phyloP scores from a whole-genome alignment of 441 rosid genomes.

The Raphanus hybrid region DNA sequence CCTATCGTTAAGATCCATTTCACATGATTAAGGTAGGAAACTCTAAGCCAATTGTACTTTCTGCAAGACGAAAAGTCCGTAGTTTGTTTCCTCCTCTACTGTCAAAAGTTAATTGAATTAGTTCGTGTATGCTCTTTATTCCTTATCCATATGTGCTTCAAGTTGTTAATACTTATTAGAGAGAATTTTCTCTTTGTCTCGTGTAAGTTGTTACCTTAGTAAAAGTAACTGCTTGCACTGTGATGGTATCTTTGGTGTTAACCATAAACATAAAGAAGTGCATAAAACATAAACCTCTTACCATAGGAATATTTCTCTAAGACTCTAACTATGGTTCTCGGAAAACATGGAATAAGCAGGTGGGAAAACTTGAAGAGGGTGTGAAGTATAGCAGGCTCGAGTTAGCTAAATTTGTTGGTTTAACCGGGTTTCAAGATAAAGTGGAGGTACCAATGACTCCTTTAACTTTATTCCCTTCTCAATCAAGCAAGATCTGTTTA shows the following conservation, averaged over 20 bases:
- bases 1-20: slow-evolving; percentile 6
- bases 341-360: slow-evolving; percentile 48
- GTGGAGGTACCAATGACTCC: slow-evolving; percentile 24
- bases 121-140: slow-evolving; percentile 69
- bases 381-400: slow-evolving; percentile 37
- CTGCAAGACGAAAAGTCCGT: slow-evolving; percentile 89
- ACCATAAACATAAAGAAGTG: neutral
- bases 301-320: neutral
- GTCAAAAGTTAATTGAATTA: slow-evolving; percentile 90
- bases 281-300: neutral
- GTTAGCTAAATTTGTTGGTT: slow-evolving; percentile 41
- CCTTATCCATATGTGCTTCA: slow-evolving; percentile 21
- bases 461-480: neutral
- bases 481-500: slow-evolving; percentile 51
- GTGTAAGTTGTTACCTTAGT: neutral
- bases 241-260: slow-evolving; percentile 3
- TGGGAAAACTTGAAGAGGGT: slow-evolving; percentile 68
- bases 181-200: neutral
- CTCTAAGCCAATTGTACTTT: slow-evolving; percentile 35
- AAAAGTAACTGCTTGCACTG: slow-evolving; percentile 21
- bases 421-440: slow-evolving; percentile 35
- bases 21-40: slow-evolving; percentile 20
- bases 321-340: slow-evolving; percentile 3
- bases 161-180: neutral
- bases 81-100: slow-evolving; percentile 85